Base-by-base conservation (phyloP, 441 rosid species). In the Gossypium aridum region DNA sequence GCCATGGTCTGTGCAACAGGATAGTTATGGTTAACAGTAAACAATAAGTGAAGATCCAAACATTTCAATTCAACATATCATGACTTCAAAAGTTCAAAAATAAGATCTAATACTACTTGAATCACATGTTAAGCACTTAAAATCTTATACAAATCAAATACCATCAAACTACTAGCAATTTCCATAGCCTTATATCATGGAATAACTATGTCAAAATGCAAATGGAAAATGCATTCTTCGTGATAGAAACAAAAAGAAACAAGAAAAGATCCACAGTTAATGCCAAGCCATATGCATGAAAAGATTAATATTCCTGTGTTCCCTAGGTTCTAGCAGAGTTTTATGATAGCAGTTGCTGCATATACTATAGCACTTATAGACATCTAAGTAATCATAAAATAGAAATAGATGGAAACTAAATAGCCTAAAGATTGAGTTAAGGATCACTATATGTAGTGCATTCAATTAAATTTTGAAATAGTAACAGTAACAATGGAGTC, bases 1-100 rank as follows among this genome's bases (percentile, higher is more conserved):
- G 80, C 80, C 84, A 87, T 83, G 65, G 86, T 81, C 94, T 88
- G 66, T 79, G 68, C 51, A 83, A 22, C 70, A 74, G 69, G 71
- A 75, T 66, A 59, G 83, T 23, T 57, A 56, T 13, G 34, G 80
- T 83, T 66, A 83, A 77, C 34, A 71, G 45, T 61, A 70, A 23
- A 79, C 12, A 67, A 45, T 56, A 39, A 17, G 55, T 17, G 6
- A 54, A 62, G n/a, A 9, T 10, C 16, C 53, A 55, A 43, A 53
- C 25, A 53, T 28, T 65, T 54, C 43, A 71, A 16, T 56, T 56
- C 70, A 53, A 64, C 34, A 73, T 7, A 47, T 37, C 10, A 70
- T 55, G 47, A 45, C 69, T 54, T 4, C 20, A 61, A 76, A 47
- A 34, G 22, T 73, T 66, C 16, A 10, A 28, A 55, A 17, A 59